Percentiles rank a stretch among this genome's conserved stretches.
phyloP scores from a whole-genome alignment of 805 yeast genomes.

The Scheffersomyces amazonensis region DNA sequence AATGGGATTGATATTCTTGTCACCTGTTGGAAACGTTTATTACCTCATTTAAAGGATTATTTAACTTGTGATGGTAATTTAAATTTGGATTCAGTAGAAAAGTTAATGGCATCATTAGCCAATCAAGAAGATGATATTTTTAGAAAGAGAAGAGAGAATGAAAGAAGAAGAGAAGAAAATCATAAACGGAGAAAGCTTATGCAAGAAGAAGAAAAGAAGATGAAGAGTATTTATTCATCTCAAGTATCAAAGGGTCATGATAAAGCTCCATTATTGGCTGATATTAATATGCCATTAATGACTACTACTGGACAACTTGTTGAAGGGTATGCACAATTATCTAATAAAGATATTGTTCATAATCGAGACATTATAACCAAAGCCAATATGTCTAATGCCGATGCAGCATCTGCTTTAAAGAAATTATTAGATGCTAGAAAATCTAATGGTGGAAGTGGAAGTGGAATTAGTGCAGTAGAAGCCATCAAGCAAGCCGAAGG shows the following conservation, averaged over 20 bases:
- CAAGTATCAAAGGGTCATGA: conserved; percentile 71
- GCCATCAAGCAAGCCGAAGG: conserved; percentile 19
- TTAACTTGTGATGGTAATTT: conserved; percentile 88
- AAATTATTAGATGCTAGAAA: conserved; percentile 30
- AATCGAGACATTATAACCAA: conserved; percentile 59
- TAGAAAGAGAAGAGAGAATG: conserved; percentile 63
- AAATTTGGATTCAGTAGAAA: conserved; percentile 73
- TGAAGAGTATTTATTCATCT: conserved; percentile 44
- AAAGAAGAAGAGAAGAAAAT: conserved; percentile 63
- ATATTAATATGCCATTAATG: conserved; percentile 71
- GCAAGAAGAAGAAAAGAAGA: conserved; percentile 42
- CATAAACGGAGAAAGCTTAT: conserved; percentile 55
- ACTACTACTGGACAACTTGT: conserved; percentile 73
- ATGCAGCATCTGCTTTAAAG: conserved; percentile 61
- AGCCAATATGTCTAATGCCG: conserved; percentile 69
- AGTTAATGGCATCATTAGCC: conserved; percentile 61
- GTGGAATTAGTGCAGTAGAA: conserved; percentile 43
- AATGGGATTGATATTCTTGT: conserved; percentile 84
- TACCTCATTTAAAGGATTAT: conserved; percentile 69
- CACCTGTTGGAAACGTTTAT: conserved; percentile 73
- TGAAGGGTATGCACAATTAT: conserved; percentile 58
- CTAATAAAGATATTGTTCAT: conserved; percentile 69
- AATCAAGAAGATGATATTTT: conserved; percentile 77
- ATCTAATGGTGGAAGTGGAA: neutral
- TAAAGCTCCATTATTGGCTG: conserved; percentile 68